Conservation (phyloP, 768 basidiomycete species). For the Hortiboletus campestris region DNA sequence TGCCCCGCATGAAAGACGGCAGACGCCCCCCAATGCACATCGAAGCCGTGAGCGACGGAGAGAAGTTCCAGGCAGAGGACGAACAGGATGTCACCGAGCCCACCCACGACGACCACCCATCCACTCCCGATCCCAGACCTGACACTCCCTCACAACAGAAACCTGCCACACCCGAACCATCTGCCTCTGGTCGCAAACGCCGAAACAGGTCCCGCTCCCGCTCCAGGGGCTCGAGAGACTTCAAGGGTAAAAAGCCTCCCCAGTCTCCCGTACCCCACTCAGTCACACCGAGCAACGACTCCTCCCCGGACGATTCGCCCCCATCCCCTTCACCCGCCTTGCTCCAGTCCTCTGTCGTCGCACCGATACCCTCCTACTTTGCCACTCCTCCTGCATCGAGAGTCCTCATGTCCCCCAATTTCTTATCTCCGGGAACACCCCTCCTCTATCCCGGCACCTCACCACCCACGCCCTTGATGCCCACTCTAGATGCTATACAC, state of each 20-base stretch:
- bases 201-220: conserved; percentile 69
- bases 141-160: conserved; percentile 30
- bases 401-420: conserved; percentile 42
- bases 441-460: conserved; percentile 64
- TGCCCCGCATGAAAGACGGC: conserved; percentile 90
- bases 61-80: conserved; percentile 50
- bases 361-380: conserved; percentile 57
- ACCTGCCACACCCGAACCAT: conserved; percentile 41
- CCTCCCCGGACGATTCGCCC: conserved; percentile 61
- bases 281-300: conserved; percentile 55
- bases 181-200: conserved; percentile 51
- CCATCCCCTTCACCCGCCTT: conserved; percentile 29
- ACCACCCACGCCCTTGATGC: conserved; percentile 60
- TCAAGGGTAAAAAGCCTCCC: conserved; percentile 59
- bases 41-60: conserved; percentile 81
- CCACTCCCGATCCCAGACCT: conserved; percentile 23
- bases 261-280: conserved; percentile 46
- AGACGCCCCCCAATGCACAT: conserved; percentile 83
- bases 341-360: conserved; percentile 36
- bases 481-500: conserved; percentile 76
- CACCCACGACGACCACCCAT: conserved; percentile 4
- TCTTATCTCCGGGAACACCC: conserved; percentile 52
- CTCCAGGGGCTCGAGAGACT: conserved; percentile 64
- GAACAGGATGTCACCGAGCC: conserved; percentile 14
- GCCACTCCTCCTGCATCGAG: conserved; percentile 44